These are phyloP conservation scores for Corrigiola litoralis DNA, from an alignment of 179 eudicot genomes.

Conservation along the genomic window DNA sequence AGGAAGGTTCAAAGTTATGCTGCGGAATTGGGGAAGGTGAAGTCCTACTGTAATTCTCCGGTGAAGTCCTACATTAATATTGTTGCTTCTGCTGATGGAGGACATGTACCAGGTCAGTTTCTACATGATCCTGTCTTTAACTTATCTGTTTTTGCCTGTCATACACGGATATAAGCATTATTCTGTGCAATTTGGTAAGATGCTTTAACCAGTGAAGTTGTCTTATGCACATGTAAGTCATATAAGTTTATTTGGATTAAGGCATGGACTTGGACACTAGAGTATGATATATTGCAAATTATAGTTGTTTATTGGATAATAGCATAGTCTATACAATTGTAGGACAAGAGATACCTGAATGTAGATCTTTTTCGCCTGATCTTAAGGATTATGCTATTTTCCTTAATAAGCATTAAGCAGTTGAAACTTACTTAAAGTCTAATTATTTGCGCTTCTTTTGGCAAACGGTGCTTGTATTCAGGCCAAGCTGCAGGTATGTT, in stretches of 20 bases:
- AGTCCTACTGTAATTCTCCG: not conserved
- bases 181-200: not conserved
- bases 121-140: not conserved
- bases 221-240: not conserved
- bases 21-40: not conserved
- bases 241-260: not conserved
- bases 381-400: too few relatives aligned
- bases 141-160: not conserved
- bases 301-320: too few relatives aligned
- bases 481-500: constrained; percentile 5
- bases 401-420: not conserved
- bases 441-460: not conserved
- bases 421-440: not conserved
- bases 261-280: too few relatives aligned
- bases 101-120: constrained; percentile 20
- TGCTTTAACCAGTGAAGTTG: not conserved
- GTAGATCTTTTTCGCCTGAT: too few relatives aligned
- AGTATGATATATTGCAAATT: too few relatives aligned
- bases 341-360: too few relatives aligned
- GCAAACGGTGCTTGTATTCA: constrained; percentile 6
- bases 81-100: constrained; percentile 13
- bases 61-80: not conserved
- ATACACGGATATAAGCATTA: not conserved
- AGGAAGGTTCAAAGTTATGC: not conserved
- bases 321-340: too few relatives aligned